Conservation (phyloP, 1,284 basidiomycete species). For the Trametes versicolor region DNA sequence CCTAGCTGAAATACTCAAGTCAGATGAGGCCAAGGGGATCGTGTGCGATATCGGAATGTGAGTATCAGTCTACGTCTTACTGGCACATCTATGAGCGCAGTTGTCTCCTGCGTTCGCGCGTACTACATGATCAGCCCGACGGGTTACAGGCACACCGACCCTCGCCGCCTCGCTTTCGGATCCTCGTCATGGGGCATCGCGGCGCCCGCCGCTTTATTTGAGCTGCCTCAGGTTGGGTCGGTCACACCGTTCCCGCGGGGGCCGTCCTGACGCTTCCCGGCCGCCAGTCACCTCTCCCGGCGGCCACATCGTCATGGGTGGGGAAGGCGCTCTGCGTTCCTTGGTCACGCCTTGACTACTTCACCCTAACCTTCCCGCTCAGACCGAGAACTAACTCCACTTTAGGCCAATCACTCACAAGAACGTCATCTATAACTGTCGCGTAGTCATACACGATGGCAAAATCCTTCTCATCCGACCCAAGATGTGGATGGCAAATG, state of each 20-base stretch:
- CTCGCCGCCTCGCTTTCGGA: not conserved
- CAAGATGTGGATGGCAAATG: constrained; percentile 99
- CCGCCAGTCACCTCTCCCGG: no score
- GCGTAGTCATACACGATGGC: constrained; percentile 87
- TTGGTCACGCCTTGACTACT: no score
- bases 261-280: no score
- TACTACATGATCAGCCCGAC: no score
- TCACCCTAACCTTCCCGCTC: no score
- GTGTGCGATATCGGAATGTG: constrained; percentile 96
- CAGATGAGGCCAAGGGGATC: constrained; percentile 80
- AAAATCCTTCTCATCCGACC: constrained; percentile 94
- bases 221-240: no score
- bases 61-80: constrained; percentile 44
- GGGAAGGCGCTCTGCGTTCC: no score
- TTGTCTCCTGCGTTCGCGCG: no score
- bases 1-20: constrained; percentile 85
- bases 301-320: no score
- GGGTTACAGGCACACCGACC: not conserved
- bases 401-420: constrained; percentile 94
- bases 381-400: not conserved
- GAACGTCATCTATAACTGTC: constrained; percentile 97
- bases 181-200: no score
- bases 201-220: no score
- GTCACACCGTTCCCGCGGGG: no score
- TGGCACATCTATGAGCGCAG: not conserved